Evolutionary conservation across 352 stramenopile genomes (phyloP), one percentile per base, ranked within the genome.

Genomic region (Globisporangium rhizosaccharum): DNA sequence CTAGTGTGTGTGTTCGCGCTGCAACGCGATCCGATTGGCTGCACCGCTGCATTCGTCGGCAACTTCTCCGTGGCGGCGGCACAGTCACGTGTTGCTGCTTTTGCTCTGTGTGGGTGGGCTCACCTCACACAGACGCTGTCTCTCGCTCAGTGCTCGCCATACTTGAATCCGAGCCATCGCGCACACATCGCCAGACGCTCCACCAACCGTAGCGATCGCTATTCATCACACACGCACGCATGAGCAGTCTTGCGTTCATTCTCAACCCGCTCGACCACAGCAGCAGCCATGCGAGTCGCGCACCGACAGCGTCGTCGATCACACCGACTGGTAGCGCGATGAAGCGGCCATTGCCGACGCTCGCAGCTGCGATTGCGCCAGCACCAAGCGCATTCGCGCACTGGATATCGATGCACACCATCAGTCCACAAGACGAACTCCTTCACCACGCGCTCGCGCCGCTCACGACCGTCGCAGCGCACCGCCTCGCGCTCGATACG

Each of bases 161-260:
- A 53, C 11, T 25, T 33, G 28, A 53, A 53, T 59, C 28, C 20
- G 54, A 51, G 28, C 28, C 11, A 18, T 51, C 42, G 25, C 53
- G 26, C 41, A 11, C 23, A 28, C 10, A 23, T 23, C 9, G 11
- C 14, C 53, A 50, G 18, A 39, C 33, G 10, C 8, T 2, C 33
- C 7, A 51, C 46, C 20, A 51, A 20, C 46, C 9, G 33, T 1
- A 39, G 33, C 6, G 33, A 39, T 39, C 33, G 45, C 45, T 23
- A 30, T 28, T 51, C 45, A n/a, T 2, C 44, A 17, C 41, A 52
- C 20, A 59, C 25, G 25, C 30, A 8, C 14, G n/a, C 30, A 66
- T 62, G 60, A 56, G 47, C n/a, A 61, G 56, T 17, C 54, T 66
- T 47, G 60, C 60, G 47, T 66, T 66, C 54, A 66, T 66, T 17